Evolutionary conservation across 2,329 filamentous ascomycete species (phyloP).

Genomic region (Colletotrichum sp.): DNA sequence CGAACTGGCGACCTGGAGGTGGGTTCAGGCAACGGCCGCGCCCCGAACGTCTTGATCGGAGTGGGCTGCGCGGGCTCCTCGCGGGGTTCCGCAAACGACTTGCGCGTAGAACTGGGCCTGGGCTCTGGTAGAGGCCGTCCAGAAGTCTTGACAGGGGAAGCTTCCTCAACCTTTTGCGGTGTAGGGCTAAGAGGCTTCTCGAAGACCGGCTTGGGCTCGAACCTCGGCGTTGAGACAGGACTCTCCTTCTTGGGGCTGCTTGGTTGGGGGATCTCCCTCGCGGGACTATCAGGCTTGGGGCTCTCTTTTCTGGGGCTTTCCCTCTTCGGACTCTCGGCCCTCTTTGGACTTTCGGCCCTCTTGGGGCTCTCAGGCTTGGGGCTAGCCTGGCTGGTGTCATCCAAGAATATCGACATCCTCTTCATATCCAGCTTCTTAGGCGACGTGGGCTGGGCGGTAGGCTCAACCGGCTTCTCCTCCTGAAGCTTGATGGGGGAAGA

Average conservation of each 20-base stretch:
- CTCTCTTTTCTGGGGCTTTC: background rate
- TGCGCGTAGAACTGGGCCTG: constrained; percentile 29
- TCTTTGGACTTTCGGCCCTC: constrained; percentile 10
- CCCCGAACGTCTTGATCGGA: constrained; percentile 39
- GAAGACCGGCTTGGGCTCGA: constrained; percentile 17
- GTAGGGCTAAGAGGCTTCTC: constrained; percentile 9
- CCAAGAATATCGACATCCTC: constrained; percentile 63
- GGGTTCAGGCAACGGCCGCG: constrained; percentile 29
- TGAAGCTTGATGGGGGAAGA: constrained; percentile 9
- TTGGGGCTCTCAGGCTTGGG: constrained; percentile 20
- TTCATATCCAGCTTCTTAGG: constrained; percentile 65
- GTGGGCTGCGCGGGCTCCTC: constrained; percentile 31
- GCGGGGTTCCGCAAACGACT: constrained; percentile 11
- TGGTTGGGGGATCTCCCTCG: background rate
- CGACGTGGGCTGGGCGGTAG: constrained; percentile 48
- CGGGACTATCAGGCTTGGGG: background rate
- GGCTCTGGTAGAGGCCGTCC: constrained; percentile 32
- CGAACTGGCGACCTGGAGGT: constrained; percentile 2
- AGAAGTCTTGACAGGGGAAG: constrained; percentile 40
- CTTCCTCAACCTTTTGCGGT: constrained; percentile 18
- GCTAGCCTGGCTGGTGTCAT: constrained; percentile 40
- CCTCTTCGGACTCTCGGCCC: constrained; percentile 8
- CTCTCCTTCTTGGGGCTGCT: constrained; percentile 24
- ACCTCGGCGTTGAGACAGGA: background rate
- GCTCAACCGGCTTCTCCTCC: constrained; percentile 33